Evolutionary conservation across 2,329 filamentous ascomycete genomes (phyloP).

Genomic region (Magnaporthiopsis rhizophila): DNA sequence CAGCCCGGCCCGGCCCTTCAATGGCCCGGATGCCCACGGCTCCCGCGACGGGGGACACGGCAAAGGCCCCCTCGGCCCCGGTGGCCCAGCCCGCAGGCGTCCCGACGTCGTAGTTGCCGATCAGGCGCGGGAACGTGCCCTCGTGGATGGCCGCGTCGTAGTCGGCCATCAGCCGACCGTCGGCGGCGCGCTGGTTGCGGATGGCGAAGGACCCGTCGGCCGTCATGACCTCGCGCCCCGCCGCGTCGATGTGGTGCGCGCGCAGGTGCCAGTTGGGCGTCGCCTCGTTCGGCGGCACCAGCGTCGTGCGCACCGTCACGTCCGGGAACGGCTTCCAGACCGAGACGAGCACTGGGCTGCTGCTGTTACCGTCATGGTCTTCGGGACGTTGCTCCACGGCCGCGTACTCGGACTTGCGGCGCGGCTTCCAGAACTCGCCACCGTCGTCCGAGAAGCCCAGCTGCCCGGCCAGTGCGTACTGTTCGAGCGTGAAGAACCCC

Average conservation of each 20-base stretch:
- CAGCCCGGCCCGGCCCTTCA: slow-evolving; percentile 24
- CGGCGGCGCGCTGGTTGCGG: slow-evolving; percentile 38
- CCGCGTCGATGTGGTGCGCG: slow-evolving; percentile 52
- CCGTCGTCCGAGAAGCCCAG: slow-evolving; percentile 70
- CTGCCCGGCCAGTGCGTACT: slow-evolving; percentile 68
- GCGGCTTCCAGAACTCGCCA: slow-evolving; percentile 71
- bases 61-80: slow-evolving; percentile 46
- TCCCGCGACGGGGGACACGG: slow-evolving; percentile 47
- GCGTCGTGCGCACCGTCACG: slow-evolving; percentile 55
- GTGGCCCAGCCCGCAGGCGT: slow-evolving; percentile 41
- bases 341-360: slow-evolving; percentile 53
- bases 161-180: slow-evolving; percentile 41
- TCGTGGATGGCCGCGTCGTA: slow-evolving; percentile 39
- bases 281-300: slow-evolving; percentile 51
- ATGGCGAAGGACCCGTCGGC: slow-evolving; percentile 72
- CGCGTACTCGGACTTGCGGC: slow-evolving; percentile 59
- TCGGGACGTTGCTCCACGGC: slow-evolving; percentile 48
- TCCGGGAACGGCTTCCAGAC: slow-evolving; percentile 65
- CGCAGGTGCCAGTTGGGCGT: slow-evolving; percentile 65
- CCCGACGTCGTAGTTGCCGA: slow-evolving; percentile 52
- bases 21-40: slow-evolving; percentile 49
- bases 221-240: slow-evolving; percentile 55
- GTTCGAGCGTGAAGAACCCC: slow-evolving; percentile 66
- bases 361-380: not conserved
- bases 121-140: slow-evolving; percentile 46